Conservation (phyloP, 202 grass and related monocot genomes). For the Alloteropsis angusta region DNA sequence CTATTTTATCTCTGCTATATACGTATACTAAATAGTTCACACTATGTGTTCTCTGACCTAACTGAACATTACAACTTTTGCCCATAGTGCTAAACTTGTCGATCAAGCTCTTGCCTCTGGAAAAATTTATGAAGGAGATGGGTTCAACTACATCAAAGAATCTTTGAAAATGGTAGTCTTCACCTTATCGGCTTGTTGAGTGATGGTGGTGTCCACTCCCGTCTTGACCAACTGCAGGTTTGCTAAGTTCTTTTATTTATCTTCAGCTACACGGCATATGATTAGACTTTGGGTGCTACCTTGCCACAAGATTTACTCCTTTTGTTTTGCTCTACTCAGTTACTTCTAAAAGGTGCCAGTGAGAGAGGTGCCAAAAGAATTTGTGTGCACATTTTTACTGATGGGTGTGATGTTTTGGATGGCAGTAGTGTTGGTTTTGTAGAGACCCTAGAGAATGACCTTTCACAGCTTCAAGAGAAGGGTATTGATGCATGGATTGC, state of each 20-base stretch:
- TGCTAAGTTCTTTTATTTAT: constrained; percentile 2
- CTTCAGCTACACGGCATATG: background rate
- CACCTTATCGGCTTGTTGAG: constrained; percentile 94
- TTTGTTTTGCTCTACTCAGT: constrained; percentile 39
- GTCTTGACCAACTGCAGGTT: constrained; percentile 93
- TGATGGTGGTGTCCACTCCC: constrained; percentile 92
- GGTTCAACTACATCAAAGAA: constrained; percentile 87
- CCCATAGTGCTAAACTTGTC: constrained; percentile 75
- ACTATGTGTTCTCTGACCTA: background rate
- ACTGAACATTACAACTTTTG: constrained; percentile 8
- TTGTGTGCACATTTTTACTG: constrained; percentile 83
- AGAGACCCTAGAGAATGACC: constrained; percentile 73
- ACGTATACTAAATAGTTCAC: background rate
- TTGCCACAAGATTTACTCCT: background rate
- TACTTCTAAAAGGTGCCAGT: constrained; percentile 83
- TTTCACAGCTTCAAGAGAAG: constrained; percentile 57
- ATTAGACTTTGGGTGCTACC: background rate
- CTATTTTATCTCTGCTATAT: background rate
- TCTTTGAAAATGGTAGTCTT: constrained; percentile 57
- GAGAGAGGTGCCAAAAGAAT: constrained; percentile 86
- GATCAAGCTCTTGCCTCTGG: constrained; percentile 82
- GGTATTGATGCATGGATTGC: constrained; percentile 85
- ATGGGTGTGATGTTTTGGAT: constrained; percentile 97
- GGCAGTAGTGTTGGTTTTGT: constrained; percentile 86
- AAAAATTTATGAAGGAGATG: constrained; percentile 86